A percentile compares a stretch with the other conserved stretches of the same genome.
Evolutionary conservation across 2,329 filamentous ascomycete genomes (phyloP).

Genomic region (Geosmithia morbida): DNA sequence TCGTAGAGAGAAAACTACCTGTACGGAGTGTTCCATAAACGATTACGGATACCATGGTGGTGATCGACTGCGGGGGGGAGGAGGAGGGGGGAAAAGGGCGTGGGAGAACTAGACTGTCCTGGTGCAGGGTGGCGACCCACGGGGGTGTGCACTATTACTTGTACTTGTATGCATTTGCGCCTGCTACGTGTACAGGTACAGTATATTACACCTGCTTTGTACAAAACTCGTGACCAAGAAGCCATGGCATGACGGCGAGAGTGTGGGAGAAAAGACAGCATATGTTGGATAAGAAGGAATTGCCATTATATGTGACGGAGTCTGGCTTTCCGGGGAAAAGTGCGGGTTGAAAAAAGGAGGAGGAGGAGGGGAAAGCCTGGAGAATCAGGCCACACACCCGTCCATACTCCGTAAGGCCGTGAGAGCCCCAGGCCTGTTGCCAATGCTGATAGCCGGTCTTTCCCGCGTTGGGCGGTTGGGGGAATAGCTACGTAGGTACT

Average conservation of each 20-base stretch:
- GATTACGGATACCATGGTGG: neutral
- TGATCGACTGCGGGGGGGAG: neutral
- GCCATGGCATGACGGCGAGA: too few relatives aligned
- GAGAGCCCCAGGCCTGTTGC: neutral
- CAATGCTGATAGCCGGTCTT: neutral
- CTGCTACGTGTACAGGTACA: too few relatives aligned
- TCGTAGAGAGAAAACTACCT: too few relatives aligned
- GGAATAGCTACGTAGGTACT: neutral
- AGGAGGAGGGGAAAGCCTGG: too few relatives aligned
- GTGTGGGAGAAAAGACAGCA: too few relatives aligned
- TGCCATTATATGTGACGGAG: too few relatives aligned
- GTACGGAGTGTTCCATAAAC: neutral
- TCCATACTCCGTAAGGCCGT: neutral
- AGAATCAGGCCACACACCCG: neutral
- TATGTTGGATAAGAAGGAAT: too few relatives aligned
- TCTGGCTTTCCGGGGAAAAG: too few relatives aligned
- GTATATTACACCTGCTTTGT: too few relatives aligned
- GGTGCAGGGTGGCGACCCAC: neutral
- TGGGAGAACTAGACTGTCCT: neutral
- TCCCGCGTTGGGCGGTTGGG: neutral
- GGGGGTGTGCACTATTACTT: neutral
- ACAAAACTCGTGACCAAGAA: too few relatives aligned
- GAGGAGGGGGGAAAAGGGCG: neutral
- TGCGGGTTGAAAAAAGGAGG: too few relatives aligned
- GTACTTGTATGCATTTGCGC: too few relatives aligned